Evolutionary conservation across 192 early-diverging fungal genomes (phyloP), one percentile per base, ranked within the genome.

Genomic region (Piromyces finnis): DNA sequence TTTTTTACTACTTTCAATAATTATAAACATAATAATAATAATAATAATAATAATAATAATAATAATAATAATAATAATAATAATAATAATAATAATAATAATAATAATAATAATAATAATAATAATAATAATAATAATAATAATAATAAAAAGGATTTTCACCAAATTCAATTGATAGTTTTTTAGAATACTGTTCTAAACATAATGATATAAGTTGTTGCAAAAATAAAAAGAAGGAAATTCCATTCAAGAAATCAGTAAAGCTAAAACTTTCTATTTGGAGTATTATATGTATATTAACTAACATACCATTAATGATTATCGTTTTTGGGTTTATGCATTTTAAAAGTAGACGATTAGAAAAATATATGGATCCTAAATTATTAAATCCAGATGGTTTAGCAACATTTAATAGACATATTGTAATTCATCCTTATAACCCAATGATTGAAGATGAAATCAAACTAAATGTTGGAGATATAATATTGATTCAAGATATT

Each of bases 361-460:
- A 29, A 80, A 80, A 80, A 39, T 77, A 77, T 29, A 80, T 29
- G 30, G 37, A 39, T 77, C 79, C 39, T 3, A 77, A 39, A 12
- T 78, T 77, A 80, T 80, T 28, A 29, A 36, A 77, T 16, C 79
- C 79, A 3, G 30, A 30, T 35, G 79, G 79, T 12, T 80, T 77
- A 29, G 79, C 79, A 29, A 29, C 35, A 11, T 77, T 77, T 18
- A 80, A 80, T 29, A 39, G 28, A 17, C 79, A 80, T 36, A 77
- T 80, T 77, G 79, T 77, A 16, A 80, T 80, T 80, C 79, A 80
- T 80, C 39, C 29, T 12, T 80, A 80, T 77, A 80, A 29, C 28
- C 79, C 79, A 22, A 39, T 39, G 14, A 39, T 80, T 32, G 79
- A 80, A 77, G 79, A 80, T 77, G 79, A 80, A 80, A 77, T 80